These are phyloP conservation scores for Halenospora varia DNA, from an alignment of 495 filamentous ascomycete species.

Conservation along the genomic window DNA sequence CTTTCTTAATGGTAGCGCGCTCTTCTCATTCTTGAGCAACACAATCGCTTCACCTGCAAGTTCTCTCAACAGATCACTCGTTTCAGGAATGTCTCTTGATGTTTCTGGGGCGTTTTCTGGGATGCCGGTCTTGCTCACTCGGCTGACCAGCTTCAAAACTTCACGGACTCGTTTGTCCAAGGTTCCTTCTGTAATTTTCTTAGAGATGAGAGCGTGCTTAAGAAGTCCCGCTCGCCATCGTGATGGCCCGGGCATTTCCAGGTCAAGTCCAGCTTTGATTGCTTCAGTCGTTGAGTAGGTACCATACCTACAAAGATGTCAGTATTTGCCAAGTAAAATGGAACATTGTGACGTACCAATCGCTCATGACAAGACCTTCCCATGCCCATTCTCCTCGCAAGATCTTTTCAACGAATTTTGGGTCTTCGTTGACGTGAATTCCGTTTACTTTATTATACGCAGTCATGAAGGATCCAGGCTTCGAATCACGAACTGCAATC, in stretches of 20 bases:
- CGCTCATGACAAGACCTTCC: constrained; percentile 66
- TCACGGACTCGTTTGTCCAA: constrained; percentile 61
- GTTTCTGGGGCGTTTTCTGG: constrained; percentile 45
- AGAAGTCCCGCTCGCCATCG: constrained; percentile 59
- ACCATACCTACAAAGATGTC: constrained; percentile 48
- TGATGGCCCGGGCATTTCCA: constrained; percentile 73
- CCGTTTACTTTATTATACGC: constrained; percentile 76
- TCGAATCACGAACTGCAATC: constrained; percentile 59
- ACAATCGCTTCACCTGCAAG: constrained; percentile 68
- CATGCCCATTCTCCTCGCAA: constrained; percentile 69
- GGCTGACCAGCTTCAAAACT: constrained; percentile 59
- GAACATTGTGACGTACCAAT: constrained; percentile 46
- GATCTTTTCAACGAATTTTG: constrained; percentile 56
- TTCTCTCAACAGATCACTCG: constrained; percentile 50
- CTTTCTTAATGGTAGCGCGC: constrained; percentile 60
- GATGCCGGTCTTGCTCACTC: constrained; percentile 47
- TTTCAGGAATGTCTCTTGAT: constrained; percentile 37
- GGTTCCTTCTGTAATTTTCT: constrained; percentile 52
- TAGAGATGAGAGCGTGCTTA: constrained; percentile 51
- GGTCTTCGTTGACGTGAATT: constrained; percentile 62
- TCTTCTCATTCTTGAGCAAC: constrained; percentile 66
- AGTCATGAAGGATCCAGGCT: constrained; percentile 68
- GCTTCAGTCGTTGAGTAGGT: constrained; percentile 66
- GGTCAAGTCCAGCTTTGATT: constrained; percentile 63
- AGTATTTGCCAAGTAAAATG: background rate